Conservation (phyloP, 1,139 yeast genomes). For the Saccharomycopsis phalli region DNA sequence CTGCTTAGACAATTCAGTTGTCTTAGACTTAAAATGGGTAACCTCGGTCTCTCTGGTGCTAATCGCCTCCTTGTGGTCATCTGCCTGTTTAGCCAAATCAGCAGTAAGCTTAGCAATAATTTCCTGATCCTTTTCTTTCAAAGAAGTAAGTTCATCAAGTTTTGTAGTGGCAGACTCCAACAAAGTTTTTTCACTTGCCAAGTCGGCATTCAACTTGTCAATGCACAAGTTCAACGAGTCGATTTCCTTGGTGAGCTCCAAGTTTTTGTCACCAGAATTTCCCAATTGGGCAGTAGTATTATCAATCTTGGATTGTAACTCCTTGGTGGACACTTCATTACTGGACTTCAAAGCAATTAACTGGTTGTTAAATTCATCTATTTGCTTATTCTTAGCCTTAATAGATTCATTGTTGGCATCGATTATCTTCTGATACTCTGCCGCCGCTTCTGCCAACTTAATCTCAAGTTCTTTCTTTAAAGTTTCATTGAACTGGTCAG, state of each 20-base stretch:
- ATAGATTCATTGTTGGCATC: constrained; percentile 6
- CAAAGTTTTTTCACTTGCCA: constrained; percentile 14
- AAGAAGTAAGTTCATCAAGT: neutral
- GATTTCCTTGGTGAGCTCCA: constrained; percentile 2
- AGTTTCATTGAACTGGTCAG: constrained; percentile 6
- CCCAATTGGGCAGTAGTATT: neutral
- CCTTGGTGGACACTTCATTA: neutral
- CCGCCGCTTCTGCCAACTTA: constrained; percentile 9
- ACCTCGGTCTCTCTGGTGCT: constrained; percentile 7
- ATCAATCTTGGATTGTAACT: constrained; percentile 1
- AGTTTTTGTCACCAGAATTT: neutral
- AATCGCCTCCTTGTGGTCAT: constrained; percentile 19
- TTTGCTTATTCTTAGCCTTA: constrained; percentile 12
- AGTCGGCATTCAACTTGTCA: constrained; percentile 14
- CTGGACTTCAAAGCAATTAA: constrained; percentile 4
- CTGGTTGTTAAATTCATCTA: constrained; percentile 11
- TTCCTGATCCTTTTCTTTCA: neutral
- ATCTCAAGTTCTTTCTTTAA: constrained; percentile 11
- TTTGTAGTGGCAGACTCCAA: constrained; percentile 3
- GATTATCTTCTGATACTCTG: constrained; percentile 6
- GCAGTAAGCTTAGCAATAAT: neutral
- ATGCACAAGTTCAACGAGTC: constrained; percentile 6
- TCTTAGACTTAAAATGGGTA: constrained; percentile 1
- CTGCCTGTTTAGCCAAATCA: constrained; percentile 20
- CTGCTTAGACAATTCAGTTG: constrained; percentile 1